Evolutionary conservation across 164 flowering plant species (phyloP).

Genomic region (Litsea cubeba): DNA sequence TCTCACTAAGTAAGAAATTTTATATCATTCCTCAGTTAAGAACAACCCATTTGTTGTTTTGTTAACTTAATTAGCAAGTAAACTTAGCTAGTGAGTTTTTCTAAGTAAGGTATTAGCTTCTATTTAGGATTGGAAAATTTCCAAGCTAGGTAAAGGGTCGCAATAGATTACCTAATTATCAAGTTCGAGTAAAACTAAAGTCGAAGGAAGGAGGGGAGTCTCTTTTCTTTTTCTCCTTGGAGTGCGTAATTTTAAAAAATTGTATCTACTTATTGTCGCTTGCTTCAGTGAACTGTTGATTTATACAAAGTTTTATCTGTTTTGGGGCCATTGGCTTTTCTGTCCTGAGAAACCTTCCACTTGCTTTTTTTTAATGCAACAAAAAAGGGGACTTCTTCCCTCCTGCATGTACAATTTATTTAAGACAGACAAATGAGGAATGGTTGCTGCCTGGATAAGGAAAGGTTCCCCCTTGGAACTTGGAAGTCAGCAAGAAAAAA

Average conservation of each 20-base stretch:
- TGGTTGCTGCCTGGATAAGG: background rate
- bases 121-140: background rate
- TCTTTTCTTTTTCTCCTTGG: too few species aligned
- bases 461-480: background rate
- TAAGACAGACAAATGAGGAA: background rate
- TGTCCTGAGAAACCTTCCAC: background rate
- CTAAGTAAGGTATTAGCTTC: background rate
- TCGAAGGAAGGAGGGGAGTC: background rate
- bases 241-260: too few species aligned
- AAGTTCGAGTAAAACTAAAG: background rate
- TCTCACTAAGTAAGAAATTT: too few species aligned
- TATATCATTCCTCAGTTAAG: background rate
- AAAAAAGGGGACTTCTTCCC: background rate
- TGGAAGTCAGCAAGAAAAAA: background rate
- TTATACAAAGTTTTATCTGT: too few species aligned
- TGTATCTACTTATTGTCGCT: too few species aligned
- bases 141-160: background rate
- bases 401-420: too few species aligned
- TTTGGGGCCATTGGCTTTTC: background rate
- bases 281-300: too few species aligned
- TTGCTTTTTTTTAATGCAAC: background rate
- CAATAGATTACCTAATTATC: background rate
- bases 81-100: background rate
- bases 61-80: background rate
- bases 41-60: background rate